phyloP scores from a whole-genome alignment of 176 grass and related monocot species.

The Oryza australiensis region DNA sequence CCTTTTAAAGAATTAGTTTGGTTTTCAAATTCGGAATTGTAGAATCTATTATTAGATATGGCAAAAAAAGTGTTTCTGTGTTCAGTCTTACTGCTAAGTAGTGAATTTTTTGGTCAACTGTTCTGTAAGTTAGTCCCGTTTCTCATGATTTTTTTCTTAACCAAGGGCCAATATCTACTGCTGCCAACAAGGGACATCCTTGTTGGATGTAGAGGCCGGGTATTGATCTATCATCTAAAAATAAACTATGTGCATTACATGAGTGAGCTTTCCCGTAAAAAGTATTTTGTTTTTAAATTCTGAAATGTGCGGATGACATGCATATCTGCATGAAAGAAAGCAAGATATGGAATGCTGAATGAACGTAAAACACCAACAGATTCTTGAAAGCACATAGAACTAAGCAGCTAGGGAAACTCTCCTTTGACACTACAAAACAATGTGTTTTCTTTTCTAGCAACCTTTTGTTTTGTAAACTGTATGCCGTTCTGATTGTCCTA shows the following conservation, averaged over 20 bases:
- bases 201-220: too few relatives aligned
- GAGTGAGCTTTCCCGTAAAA: neutral
- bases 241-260: neutral
- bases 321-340: neutral
- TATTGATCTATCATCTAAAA: too few relatives aligned
- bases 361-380: neutral
- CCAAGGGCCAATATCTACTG: neutral
- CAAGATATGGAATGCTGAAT: neutral
- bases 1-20: neutral
- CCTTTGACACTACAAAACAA: slow-evolving; percentile 3
- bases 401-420: neutral
- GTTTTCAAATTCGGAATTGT: neutral
- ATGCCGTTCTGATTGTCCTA: neutral
- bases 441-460: neutral
- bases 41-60: neutral
- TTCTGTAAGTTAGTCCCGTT: neutral
- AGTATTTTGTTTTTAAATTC: neutral
- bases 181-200: neutral
- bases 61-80: neutral
- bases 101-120: neutral
- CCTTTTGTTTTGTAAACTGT: neutral
- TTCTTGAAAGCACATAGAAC: neutral
- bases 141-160: neutral
- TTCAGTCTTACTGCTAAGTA: neutral
- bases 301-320: neutral